These are phyloP conservation scores for Suillus tomentosus DNA, from an alignment of 768 basidiomycete genomes.

Conservation along the genomic window DNA sequence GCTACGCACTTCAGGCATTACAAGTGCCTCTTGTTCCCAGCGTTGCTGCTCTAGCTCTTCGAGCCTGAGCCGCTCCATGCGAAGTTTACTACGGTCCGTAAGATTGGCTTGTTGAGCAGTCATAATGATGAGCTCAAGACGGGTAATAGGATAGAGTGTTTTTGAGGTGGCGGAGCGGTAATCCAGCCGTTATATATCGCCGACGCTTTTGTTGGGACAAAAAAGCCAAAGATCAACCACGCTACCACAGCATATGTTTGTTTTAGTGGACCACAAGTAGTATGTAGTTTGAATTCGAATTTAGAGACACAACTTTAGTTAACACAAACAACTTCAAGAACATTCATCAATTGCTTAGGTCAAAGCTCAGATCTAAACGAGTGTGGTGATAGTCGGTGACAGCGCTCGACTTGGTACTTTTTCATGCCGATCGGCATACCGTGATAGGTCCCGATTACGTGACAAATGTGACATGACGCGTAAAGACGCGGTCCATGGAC, in stretches of 20 bases:
- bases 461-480: slow-evolving; percentile 35
- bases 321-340: neutral
- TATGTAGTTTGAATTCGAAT: slow-evolving; percentile 3
- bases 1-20: slow-evolving; percentile 53
- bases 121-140: neutral
- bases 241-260: slow-evolving; percentile 8
- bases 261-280: slow-evolving; percentile 9
- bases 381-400: neutral
- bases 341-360: neutral
- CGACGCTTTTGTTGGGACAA: slow-evolving; percentile 8
- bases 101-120: slow-evolving; percentile 19
- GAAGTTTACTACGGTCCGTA: slow-evolving; percentile 46
- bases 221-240: slow-evolving; percentile 9
- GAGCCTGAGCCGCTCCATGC: slow-evolving; percentile 48
- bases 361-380: neutral
- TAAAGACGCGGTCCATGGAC: slow-evolving; percentile 23
- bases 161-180: slow-evolving; percentile 8
- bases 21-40: slow-evolving; percentile 58
- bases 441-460: slow-evolving; percentile 27
- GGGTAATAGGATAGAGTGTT: neutral
- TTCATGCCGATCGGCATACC: neutral
- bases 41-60: slow-evolving; percentile 53
- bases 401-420: neutral
- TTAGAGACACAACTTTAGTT: neutral
- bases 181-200: slow-evolving; percentile 10